These are phyloP conservation scores for Phytopythium ostracodes DNA, from an alignment of 352 stramenopile species.

Conservation along the genomic window DNA sequence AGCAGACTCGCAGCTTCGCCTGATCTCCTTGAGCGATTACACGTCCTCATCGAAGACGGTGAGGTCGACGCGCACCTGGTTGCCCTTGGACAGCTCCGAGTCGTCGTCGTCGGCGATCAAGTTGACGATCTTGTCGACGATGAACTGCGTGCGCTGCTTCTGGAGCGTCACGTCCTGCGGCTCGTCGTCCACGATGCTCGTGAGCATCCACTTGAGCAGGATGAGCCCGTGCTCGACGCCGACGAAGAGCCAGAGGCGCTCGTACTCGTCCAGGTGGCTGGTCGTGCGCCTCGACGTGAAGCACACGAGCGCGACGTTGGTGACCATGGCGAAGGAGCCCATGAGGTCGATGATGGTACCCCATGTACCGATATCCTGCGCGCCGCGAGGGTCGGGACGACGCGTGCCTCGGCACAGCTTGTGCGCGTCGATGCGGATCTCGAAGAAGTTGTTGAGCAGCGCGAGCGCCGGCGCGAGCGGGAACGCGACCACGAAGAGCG, in stretches of 20 bases:
- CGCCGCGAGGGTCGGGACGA: conserved; percentile 65
- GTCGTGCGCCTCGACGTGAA: conserved; percentile 84
- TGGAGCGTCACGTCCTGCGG: conserved; percentile 62
- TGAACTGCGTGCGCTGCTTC: conserved; percentile 65
- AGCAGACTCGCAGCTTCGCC: too few species aligned
- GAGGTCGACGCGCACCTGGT: conserved; percentile 76
- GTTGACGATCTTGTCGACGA: conserved; percentile 73
- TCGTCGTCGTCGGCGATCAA: conserved; percentile 73
- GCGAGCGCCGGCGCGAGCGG: conserved; percentile 88
- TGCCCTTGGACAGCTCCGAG: conserved; percentile 56
- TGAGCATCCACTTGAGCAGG: conserved; percentile 65
- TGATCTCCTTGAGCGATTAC: too few species aligned
- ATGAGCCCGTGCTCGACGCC: conserved; percentile 61
- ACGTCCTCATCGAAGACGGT: conserved; percentile 72
- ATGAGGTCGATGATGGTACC: conserved; percentile 88
- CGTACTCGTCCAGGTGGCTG: conserved; percentile 30
- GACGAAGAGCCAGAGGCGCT: conserved; percentile 61
- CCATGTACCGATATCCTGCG: conserved; percentile 92
- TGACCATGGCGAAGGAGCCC: conserved; percentile 85
- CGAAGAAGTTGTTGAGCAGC: conserved; percentile 90
- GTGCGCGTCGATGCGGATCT: conserved; percentile 88
- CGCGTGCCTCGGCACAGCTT: conserved; percentile 78
- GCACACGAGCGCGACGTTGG: conserved; percentile 92
- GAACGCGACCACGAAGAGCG: conserved; percentile 92
- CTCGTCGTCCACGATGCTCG: conserved; percentile 66